Base-by-base conservation (phyloP, 2,329 filamentous ascomycete genomes). In the Cercospora sp. region DNA sequence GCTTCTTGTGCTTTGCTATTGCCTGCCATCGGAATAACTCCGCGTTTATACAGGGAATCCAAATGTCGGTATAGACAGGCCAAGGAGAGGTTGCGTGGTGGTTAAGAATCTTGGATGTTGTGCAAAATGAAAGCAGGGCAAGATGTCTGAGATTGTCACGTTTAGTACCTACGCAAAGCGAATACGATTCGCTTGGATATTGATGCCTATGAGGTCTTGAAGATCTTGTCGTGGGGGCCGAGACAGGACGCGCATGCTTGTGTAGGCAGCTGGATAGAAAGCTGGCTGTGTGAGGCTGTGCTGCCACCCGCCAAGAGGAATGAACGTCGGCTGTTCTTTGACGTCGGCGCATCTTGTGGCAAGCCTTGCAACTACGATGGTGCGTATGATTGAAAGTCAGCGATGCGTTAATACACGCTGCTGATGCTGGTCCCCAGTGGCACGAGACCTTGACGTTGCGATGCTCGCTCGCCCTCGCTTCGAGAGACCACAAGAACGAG, bases 1-100 rank as follows among this genome's bases (percentile, higher is more conserved):
- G 67, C 64, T 58, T 69, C 67, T 55, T 64, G 48, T 64, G 60
- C 63, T 61, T 69, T 69, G 55, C 45, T 59, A 53, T 59, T 61
- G 30, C 42, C 59, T n/a, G 51, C 42, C 53, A 60, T 58, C 36
- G 33, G 30, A 23, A 60, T 48, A 8, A 23, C 30, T 48, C 10
- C n/a, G 51, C 30, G 57, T 6, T 63, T 16, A 55, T 60, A 65
- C 23, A 30, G 16, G 20, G 48, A 10, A 16, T 28, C n/a, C 64
- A 42, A 65, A 55, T 30, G 57, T 40, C 53, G 53, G 53, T 64
- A 45, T 64, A 53, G 40, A 26, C 26, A 53, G 33, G 51, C 62
- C 53, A 64, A 59, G 53, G 53, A 64, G 33, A 45, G 7, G 62
- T 40, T 45, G 51, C 36, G 33, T 45, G 36, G 53, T 64, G 53